Base-by-base conservation (phyloP, 129 eudicot species). In the Flaveria robusta region DNA sequence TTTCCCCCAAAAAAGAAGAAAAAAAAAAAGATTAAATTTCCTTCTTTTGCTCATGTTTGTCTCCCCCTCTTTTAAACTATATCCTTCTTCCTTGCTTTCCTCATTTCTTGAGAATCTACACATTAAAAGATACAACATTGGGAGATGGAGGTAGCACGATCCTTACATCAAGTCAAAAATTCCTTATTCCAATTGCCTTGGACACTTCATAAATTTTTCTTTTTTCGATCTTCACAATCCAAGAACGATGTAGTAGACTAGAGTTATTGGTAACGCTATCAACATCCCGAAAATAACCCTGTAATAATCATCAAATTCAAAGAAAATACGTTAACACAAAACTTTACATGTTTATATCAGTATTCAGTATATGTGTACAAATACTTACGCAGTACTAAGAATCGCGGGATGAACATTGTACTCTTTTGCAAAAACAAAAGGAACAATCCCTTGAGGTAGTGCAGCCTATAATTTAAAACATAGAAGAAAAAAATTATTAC, bases 261-360 rank as follows among this genome's bases (percentile, higher is more conserved):
- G 75, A 31, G 96, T 89, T 68, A 93, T 93, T 0, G 98, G 98
- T 51, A 93, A 84, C 18, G 98, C 98, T 19, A 93, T 93, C 90
- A 90, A 80, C 98, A 93, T 93, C 71, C 98, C 98, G 27, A 93
- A 93, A 34, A 93, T 93, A 60, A 93, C 98, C 88, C 98, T 93
- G 96, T 13, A 76, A 67, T 11, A 41, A 5, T n/a, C 43, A 39
- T 9, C 9, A 23, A 18, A 15, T 15, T 22, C 5, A 6, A 34
- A 68, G 0, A 54, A n/a, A 42, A 75, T 5, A 5, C 10, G 54
- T 65, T 14, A 75, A 43, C 23, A 63, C 22, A 37, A 2, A 22
- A 64, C 16, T 2, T n/a, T 16, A 15, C 62, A 15, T 27, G 15
- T 20, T 31, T n/a, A 8, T 31, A 23, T 58, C 47, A 39, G 9